Evolutionary conservation across 1,139 yeast species (phyloP), one percentile per base, ranked within the genome.

Genomic region (Hanseniaspora sp.): DNA sequence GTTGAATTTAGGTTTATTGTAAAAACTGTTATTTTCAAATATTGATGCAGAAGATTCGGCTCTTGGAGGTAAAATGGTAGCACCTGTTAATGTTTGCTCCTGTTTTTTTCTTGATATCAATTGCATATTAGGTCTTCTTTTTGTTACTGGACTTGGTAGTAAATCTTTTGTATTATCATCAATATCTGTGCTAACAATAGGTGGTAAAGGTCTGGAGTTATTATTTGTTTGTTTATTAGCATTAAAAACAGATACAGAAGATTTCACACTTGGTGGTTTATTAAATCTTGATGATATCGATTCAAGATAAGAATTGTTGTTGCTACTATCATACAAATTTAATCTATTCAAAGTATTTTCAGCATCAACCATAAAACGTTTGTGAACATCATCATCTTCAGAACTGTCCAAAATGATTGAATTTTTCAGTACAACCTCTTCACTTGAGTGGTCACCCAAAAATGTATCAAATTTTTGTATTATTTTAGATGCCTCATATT

Each of bases 21-120:
- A 31, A 7, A 45, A 44, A 18, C 30, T 9, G 1, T 12, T n/a
- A 9, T 23, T 45, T 9, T 51, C 54, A 29, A 51, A 30, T 4
- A 38, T 15, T 8, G 56, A 54, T 3, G 45, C 54, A 13, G 53
- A 48, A 13, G 54, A 48, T 46, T 54, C 56, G 7, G 56, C 40
- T 54, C 56, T 54, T 5, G 56, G 56, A 15, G 56, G 56, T 17
- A 54, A 47, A 38, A 54, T 48, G 2, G 48, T 38, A 11, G 53
- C 49, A 12, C 53, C 47, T n/a, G 17, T 30, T 15, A 38, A 34
- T 30, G 23, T 46, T 42, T 39, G 47, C 5, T 48, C 48, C 23
- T 35, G 46, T n/a, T 9, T 15, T 17, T 44, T 44, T 40, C 48
- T 40, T 28, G 17, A 29, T 31, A 34, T 41, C 7, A 43, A 17